Evolutionary conservation across 108 stramenopile genomes (phyloP).

Genomic region (Skeletonema costatum): DNA sequence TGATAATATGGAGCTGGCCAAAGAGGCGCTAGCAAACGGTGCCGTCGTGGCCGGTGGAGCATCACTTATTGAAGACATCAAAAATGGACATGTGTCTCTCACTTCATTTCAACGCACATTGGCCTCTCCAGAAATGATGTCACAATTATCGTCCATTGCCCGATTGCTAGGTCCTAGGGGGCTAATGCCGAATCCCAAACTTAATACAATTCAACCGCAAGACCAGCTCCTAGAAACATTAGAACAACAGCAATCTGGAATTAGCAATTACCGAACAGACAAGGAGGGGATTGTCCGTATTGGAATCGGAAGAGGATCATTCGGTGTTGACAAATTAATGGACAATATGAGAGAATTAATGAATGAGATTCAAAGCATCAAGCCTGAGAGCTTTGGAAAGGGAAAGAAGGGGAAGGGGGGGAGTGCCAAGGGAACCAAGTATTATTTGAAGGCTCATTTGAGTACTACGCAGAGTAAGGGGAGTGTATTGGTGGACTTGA

Average conservation of each 20-base stretch:
- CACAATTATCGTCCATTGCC: slow-evolving; percentile 78
- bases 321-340: slow-evolving; percentile 62
- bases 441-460: slow-evolving; percentile 72
- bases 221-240: slow-evolving; percentile 54
- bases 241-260: slow-evolving; percentile 70
- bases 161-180: slow-evolving; percentile 93
- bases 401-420: slow-evolving; percentile 61
- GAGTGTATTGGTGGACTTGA: slow-evolving; percentile 66
- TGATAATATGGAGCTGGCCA: slow-evolving; percentile 56
- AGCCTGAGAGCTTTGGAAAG: slow-evolving; percentile 81
- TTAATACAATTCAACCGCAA: slow-evolving; percentile 81
- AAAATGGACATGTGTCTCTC: slow-evolving; percentile 63
- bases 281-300: slow-evolving; percentile 87
- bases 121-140: slow-evolving; percentile 88
- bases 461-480: slow-evolving; percentile 73
- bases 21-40: slow-evolving; percentile 74
- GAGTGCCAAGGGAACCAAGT: slow-evolving; percentile 67
- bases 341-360: slow-evolving; percentile 77
- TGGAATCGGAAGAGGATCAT: slow-evolving; percentile 87
- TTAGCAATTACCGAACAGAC: slow-evolving; percentile 88
- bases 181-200: slow-evolving; percentile 96
- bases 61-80: slow-evolving; percentile 79
- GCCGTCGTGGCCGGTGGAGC: slow-evolving; percentile 87
- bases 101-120: slow-evolving; percentile 76
- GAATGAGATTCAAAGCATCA: slow-evolving; percentile 67